Evolutionary conservation across 139 green algal genomes (phyloP), one percentile per base, ranked within the genome.

Genomic region (Chlamydomonas schloesseri): DNA sequence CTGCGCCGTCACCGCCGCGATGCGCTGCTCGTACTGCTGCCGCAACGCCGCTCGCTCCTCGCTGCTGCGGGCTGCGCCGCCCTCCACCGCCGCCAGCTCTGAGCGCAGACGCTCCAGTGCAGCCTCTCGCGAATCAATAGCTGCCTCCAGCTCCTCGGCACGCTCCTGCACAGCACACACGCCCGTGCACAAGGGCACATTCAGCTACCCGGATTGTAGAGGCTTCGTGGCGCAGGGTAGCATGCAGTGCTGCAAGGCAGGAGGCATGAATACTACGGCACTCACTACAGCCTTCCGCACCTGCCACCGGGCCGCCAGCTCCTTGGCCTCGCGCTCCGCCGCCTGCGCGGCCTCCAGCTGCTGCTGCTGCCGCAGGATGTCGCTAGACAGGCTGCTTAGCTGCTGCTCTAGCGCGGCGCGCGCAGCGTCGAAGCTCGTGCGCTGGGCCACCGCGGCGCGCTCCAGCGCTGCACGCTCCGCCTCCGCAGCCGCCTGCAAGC

Each of bases 1-100:
- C 67, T 87, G 81, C 50, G 69, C 34, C 24, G 71, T 36, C 26
- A 79, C 69, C 55, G 73, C 70, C 37, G 53, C 42, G 21, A 89
- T 86, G n/a, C 86, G 86, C 46, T 74, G 37, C 60, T 89, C 86
- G 34, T 84, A 83, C 74, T 84, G 70, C 62, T 55, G 33, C 74
- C 74, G 74, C 75, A 83, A 50, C 62, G 71, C 58, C 14, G 77
- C 58, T 6, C 78, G 76, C 71, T 89, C 78, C 60, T 89, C 70
- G 4, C 1, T 62, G 42, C 77, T 84, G 65, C 74, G 74, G 29
- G 34, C 65, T 23, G 67, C 65, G 34, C 50, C 23, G 64, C 78
- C 28, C 78, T 87, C 78, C 46, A 89, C 60, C 37, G 37, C 78
- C 71, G 60, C 86, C 77, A 89, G 70, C 71, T 89, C 69, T 14